Percentiles rank a stretch among this genome's conserved stretches.
These are phyloP conservation scores for Cordia subcordata DNA, from an alignment of 257 asterid genomes.

Conservation along the genomic window DNA sequence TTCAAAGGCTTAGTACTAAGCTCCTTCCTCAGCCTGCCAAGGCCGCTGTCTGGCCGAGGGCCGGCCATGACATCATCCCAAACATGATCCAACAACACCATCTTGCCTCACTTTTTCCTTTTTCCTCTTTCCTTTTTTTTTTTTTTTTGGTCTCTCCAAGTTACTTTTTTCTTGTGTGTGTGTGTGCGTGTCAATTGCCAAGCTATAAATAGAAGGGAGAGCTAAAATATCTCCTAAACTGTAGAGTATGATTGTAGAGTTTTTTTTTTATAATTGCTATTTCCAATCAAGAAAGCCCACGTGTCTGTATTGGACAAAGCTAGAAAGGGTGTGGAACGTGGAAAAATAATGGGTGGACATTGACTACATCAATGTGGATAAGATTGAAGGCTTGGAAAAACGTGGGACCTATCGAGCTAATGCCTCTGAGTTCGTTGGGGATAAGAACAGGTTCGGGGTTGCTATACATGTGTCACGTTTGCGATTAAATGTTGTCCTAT, in stretches of 20 bases:
- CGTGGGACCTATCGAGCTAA: too few species aligned
- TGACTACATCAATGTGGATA: conserved; percentile 37
- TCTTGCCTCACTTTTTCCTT: conserved; percentile 11
- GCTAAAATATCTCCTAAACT: conserved; percentile 21
- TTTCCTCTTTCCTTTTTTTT: background rate
- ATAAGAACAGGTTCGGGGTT: conserved; percentile 10
- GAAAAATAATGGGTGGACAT: conserved; percentile 16
- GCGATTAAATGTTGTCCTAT: conserved; percentile 13
- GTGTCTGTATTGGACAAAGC: background rate
- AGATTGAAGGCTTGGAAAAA: conserved; percentile 42
- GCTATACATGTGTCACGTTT: conserved; percentile 22
- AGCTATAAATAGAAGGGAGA: conserved; percentile 22
- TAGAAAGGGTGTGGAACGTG: background rate
- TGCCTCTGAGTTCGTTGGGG: too few species aligned
- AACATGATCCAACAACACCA: conserved; percentile 80
- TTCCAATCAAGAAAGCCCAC: background rate
- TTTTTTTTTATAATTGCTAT: conserved; percentile 1
- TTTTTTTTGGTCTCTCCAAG: too few species aligned
- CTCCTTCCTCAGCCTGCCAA: conserved; percentile 61
- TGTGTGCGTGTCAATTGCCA: background rate
- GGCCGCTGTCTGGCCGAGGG: conserved; percentile 83
- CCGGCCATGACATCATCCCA: conserved; percentile 97
- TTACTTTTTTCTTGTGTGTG: background rate
- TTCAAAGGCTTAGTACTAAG: conserved; percentile 35
- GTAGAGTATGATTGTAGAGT: background rate